Conservation (phyloP, 371 early-diverging fungal genomes). For the Syncephalastrum racemosum region DNA sequence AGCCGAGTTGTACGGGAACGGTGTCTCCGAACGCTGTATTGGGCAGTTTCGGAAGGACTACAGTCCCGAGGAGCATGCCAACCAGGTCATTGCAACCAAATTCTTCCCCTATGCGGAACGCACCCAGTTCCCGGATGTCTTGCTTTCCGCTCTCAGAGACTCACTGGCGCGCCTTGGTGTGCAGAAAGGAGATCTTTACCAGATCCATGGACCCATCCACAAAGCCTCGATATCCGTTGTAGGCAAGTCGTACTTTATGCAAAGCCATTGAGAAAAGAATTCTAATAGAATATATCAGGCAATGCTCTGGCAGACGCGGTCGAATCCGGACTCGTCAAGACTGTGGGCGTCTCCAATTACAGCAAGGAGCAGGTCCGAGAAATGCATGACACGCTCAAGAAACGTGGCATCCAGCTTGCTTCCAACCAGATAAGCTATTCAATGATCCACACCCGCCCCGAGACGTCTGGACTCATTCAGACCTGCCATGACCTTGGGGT, state of each 20-base stretch:
- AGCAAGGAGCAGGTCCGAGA: slow-evolving; percentile 44
- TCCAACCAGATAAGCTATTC: slow-evolving; percentile 58
- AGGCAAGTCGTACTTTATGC: slow-evolving; percentile 28
- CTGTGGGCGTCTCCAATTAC: slow-evolving; percentile 74
- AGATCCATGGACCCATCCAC: slow-evolving; percentile 73
- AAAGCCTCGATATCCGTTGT: slow-evolving; percentile 46
- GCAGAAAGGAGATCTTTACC: slow-evolving; percentile 65
- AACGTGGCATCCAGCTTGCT: slow-evolving; percentile 53
- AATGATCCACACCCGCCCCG: slow-evolving; percentile 48
- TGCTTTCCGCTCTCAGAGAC: slow-evolving; percentile 47
- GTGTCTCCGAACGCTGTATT: slow-evolving; percentile 56
- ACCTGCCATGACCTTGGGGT: slow-evolving; percentile 59
- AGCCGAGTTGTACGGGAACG: slow-evolving; percentile 58
- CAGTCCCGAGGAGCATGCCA: slow-evolving; percentile 17
- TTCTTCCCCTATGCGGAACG: slow-evolving; percentile 42
- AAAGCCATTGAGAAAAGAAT: not conserved
- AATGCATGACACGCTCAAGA: slow-evolving; percentile 51
- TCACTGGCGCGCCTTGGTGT: slow-evolving; percentile 56
- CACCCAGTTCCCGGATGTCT: slow-evolving; percentile 39
- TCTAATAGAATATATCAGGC: slow-evolving; percentile 16
- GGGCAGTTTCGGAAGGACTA: slow-evolving; percentile 28
- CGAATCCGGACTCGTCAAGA: slow-evolving; percentile 53
- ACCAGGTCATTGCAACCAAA: slow-evolving; percentile 55
- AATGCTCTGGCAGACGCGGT: slow-evolving; percentile 54
- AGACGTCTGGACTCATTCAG: slow-evolving; percentile 51